Evolutionary conservation across 139 green algal genomes (phyloP), one percentile per base, ranked within the genome.

Genomic region (Coelastrella sp.): DNA sequence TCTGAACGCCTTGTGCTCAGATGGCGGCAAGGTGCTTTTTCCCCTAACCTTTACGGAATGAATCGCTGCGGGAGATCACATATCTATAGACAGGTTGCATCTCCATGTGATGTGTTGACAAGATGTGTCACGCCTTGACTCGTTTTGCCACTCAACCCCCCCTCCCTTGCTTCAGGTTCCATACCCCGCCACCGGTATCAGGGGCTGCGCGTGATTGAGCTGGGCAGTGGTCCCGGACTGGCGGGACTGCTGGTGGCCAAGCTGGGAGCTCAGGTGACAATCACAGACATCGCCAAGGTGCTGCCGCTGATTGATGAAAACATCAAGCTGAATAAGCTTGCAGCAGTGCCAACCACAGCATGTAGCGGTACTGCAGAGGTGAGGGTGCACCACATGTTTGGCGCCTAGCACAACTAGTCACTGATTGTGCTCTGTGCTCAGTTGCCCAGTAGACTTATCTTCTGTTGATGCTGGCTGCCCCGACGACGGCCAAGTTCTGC

Each of bases 241-340:
- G 89, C 84, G 19, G 90, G 90, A 21, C 84, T 93, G 32, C 27
- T 92, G 79, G 23, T 89, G 25, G 90, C 88, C 23, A 91, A 89
- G 79, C 71, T 93, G 68, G 90, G 88, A 0, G 90, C 88, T 3
- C 88, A 87, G 21, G 89, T 91, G 34, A 64, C 88, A 50, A 86
- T 93, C n/a, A 93, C 90, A 62, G 90, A 93, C 66, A 93, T 88
- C 21, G 71, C 32, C 17, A 64, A 71, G 51, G 85, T 93, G 63
- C 60, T 91, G 85, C 80, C 76, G 1, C 78, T 93, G 0, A 90
- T 91, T 0, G 17, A 81, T 21, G 85, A 76, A 17, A 93, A 93
- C 62, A 79, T 92, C n/a, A 19, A 62, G 7, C 68, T 89, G 40
- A 93, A 93, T 60, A 81, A 53, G 30, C 38, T 82, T 34, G n/a